A percentile compares a stretch with the other conserved stretches of the same genome.
Conservation (phyloP, 805 yeast species). For the Torulaspora delbrueckii region DNA sequence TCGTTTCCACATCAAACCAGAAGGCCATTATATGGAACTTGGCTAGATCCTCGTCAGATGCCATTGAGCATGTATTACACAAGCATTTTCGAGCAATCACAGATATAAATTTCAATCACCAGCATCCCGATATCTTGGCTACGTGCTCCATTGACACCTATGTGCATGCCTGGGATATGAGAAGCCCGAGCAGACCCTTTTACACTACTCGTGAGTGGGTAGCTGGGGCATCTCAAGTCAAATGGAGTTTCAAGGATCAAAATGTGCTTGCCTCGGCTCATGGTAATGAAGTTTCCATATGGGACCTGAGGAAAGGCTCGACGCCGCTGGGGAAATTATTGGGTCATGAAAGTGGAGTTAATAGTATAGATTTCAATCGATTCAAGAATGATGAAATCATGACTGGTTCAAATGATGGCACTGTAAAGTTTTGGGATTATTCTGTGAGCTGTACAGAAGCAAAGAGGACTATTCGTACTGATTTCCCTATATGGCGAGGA, state of each 20-base stretch:
- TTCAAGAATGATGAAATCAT: conserved; percentile 56
- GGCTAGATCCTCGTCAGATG: conserved; percentile 59
- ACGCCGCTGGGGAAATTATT: conserved; percentile 59
- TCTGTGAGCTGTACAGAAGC: conserved; percentile 43
- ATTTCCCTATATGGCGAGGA: conserved; percentile 86
- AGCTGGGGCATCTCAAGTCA: conserved; percentile 91
- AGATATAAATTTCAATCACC: conserved; percentile 89
- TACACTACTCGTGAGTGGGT: conserved; percentile 88
- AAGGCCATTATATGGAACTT: conserved; percentile 94
- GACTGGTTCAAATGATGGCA: conserved; percentile 81
- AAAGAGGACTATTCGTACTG: conserved; percentile 56
- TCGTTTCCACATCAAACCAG: conserved; percentile 89
- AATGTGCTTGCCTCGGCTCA: conserved; percentile 82
- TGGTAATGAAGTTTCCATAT: conserved; percentile 69
- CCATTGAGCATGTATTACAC: conserved; percentile 83
- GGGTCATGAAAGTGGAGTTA: conserved; percentile 83
- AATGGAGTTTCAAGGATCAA: conserved; percentile 80
- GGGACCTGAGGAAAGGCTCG: conserved; percentile 87
- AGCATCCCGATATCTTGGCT: conserved; percentile 79
- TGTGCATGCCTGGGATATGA: conserved; percentile 85
- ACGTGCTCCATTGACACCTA: conserved; percentile 91
- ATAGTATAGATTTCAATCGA: conserved; percentile 80
- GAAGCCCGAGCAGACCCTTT: conserved; percentile 71
- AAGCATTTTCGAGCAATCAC: conserved; percentile 91
- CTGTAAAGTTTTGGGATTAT: conserved; percentile 79